Evolutionary conservation across 2,329 filamentous ascomycete species (phyloP).

Genomic region (Diaporthe batatas): DNA sequence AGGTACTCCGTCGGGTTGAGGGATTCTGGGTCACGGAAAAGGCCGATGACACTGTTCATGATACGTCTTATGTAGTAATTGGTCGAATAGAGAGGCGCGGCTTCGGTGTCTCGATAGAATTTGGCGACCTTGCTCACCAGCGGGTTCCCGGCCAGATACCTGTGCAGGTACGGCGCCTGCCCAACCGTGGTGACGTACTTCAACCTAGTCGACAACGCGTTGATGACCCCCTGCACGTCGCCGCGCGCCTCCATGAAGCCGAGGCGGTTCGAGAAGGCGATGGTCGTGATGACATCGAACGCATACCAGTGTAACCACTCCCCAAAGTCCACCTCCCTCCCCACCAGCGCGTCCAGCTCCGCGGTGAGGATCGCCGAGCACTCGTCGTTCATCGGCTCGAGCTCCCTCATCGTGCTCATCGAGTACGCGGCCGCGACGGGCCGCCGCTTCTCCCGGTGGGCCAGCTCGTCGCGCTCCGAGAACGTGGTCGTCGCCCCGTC

Average conservation of each 20-base stretch:
- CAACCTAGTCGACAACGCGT: not conserved
- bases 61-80: not conserved
- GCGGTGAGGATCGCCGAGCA: conserved; percentile 24
- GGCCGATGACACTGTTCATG: not conserved
- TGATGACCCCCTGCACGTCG: conserved; percentile 41
- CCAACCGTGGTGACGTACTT: conserved; percentile 25
- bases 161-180: conserved; percentile 26
- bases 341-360: conserved; percentile 24
- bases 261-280: conserved; percentile 41
- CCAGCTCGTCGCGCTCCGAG: conserved; percentile 28
- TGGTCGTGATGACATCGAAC: conserved; percentile 32
- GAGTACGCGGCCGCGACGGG: conserved; percentile 28
- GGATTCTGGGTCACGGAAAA: not conserved
- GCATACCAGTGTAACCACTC: conserved; percentile 36
- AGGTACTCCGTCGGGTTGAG: conserved; percentile 27
- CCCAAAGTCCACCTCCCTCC: conserved; percentile 10
- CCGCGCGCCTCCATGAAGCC: conserved; percentile 40
- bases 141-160: not conserved
- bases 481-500: conserved; percentile 22
- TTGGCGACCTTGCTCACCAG: not conserved
- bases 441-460: conserved; percentile 7
- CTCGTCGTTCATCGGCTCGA: conserved; percentile 32
- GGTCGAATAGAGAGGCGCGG: too few relatives aligned
- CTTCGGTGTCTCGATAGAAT: too few relatives aligned
- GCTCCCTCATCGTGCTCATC: conserved; percentile 35